These are phyloP conservation scores for Leishmania arabica DNA, from an alignment of 208 protist genomes.

Conservation along the genomic window DNA sequence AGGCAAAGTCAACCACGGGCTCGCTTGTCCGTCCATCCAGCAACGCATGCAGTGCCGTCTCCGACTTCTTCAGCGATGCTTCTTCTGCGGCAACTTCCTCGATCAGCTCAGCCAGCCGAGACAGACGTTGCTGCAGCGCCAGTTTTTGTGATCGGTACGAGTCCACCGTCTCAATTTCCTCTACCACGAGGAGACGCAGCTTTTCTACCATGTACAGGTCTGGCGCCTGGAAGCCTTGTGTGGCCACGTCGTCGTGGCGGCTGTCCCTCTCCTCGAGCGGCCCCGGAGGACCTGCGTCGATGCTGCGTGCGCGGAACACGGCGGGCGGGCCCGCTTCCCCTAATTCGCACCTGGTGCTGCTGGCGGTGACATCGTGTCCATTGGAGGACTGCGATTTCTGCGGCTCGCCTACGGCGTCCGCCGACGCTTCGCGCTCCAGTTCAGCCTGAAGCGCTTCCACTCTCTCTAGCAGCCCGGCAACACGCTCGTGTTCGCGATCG, in stretches of 20 bases:
- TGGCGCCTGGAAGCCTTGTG: neutral
- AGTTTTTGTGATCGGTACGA: conserved; percentile 20
- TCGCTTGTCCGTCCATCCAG: conserved; percentile 4
- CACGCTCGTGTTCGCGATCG: neutral
- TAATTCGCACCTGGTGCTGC: neutral
- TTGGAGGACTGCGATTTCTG: neutral
- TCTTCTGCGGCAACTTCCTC: conserved; percentile 15
- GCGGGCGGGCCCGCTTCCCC: neutral
- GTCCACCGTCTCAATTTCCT: conserved; percentile 13
- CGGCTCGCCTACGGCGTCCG: neutral
- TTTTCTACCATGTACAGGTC: conserved; percentile 5
- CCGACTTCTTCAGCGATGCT: conserved; percentile 29
- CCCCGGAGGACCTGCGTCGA: neutral
- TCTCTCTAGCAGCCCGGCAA: neutral
- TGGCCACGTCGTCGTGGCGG: neutral
- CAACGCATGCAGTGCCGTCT: conserved; percentile 31
- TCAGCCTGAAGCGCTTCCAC: neutral
- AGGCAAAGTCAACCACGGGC: conserved; percentile 18
- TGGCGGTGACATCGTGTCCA: neutral
- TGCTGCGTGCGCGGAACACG: neutral
- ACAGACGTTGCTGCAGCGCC: conserved; percentile 13
- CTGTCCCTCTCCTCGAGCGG: neutral
- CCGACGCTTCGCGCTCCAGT: neutral
- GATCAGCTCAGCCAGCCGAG: conserved; percentile 16
- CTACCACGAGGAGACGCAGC: conserved; percentile 18